Evolutionary conservation across 257 asterid species (phyloP), one percentile per base, ranked within the genome.

Genomic region (Knoxia roxburghii): DNA sequence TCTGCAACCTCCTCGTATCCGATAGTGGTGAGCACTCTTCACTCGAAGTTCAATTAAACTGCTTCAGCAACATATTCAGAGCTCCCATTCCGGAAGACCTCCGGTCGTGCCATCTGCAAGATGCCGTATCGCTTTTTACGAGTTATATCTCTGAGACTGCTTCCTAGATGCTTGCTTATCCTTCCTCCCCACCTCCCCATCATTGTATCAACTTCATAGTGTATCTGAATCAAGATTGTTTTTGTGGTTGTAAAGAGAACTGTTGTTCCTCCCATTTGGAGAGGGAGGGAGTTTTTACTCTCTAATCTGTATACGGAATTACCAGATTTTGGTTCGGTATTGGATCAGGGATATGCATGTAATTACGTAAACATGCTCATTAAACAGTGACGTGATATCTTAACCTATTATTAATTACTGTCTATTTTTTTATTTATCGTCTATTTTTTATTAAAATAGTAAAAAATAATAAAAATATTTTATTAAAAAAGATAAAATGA

Each of bases 61-160:
- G 96, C 80, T 94, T 82, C 15, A 70, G 79, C 61, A 77, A 96
- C 26, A 80, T 86, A 68, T 90, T 84, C 67, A 78, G 74, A 65
- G 94, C 88, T 29, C 98, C 97, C 23, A 37, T 94, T 56, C 86
- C 99, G 1, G 93, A 90, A 74, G 95, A 88, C 75, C 79, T 82
- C 15, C 91, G 90, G 6, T 78, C 95, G 1, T 75, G 73, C 85
- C 90, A 88, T 79, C 78, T 93, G 75, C 91, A 89, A 81, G 97
- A 88, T 43, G 91, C 96, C 13, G 83, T 79, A 39, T 77, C 95
- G 11, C 85, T 85, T 37, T 90, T 87, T 61, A 80, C 87, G 1
- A 74, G 74, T 67, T 83, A 78, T 75, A 95, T 93, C 58, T 76
- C 86, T 9, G 89, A 82, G 78, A 74, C 78, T 67, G 80, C 83